Evolutionary conservation across 2,329 filamentous ascomycete species (phyloP).

Genomic region (Fusarium algeriense): DNA sequence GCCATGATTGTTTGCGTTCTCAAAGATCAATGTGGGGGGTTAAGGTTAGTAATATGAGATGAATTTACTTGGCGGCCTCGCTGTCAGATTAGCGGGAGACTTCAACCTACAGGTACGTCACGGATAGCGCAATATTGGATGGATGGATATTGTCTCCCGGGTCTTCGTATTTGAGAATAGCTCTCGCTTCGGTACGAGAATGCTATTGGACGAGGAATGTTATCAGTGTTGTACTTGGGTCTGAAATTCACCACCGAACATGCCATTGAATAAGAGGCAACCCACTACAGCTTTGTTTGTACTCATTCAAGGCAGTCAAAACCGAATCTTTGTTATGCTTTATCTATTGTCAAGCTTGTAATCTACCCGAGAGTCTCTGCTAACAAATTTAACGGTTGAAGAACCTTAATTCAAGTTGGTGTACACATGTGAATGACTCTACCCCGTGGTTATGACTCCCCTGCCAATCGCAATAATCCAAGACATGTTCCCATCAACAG

Average conservation of each 20-base stretch:
- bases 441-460: background rate
- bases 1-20: background rate
- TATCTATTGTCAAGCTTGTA: background rate
- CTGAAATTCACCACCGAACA: background rate
- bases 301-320: background rate
- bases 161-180: constrained; percentile 4
- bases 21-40: background rate
- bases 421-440: constrained; percentile 7
- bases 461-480: constrained; percentile 9
- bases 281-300: background rate
- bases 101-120: constrained; percentile 5
- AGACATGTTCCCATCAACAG: constrained; percentile 1
- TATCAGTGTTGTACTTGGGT: background rate
- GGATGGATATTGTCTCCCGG: background rate
- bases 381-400: background rate
- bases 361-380: background rate
- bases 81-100: constrained; percentile 33
- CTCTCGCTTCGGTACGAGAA: background rate
- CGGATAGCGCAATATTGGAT: constrained; percentile 11
- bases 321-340: background rate
- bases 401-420: background rate
- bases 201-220: background rate
- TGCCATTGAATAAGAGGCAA: background rate
- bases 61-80: constrained; percentile 35
- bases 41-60: background rate